Evolutionary conservation across 345 rosid genomes (phyloP).

Genomic region (Salix purpurea): DNA sequence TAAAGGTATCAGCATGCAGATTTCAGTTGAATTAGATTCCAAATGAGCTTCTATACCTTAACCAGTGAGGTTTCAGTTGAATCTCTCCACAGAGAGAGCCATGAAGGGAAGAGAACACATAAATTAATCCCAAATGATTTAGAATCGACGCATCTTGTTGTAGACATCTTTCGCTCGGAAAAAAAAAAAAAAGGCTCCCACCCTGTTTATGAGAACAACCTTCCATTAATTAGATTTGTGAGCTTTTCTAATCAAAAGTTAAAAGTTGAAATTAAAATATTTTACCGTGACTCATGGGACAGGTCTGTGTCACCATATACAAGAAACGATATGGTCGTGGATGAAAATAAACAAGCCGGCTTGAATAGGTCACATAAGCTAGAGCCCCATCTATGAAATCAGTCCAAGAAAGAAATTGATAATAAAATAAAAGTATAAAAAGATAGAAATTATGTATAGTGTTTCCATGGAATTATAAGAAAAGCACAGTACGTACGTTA

Average conservation of each 20-base stretch:
- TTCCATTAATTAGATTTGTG: background rate
- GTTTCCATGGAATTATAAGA: slow-evolving; percentile 10
- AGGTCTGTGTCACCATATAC: background rate
- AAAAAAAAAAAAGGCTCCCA: background rate
- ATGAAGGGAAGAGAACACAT: background rate
- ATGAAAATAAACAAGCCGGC: slow-evolving; percentile 4
- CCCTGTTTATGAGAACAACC: background rate
- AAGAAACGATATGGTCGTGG: background rate
- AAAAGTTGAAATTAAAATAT: background rate
- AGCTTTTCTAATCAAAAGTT: background rate
- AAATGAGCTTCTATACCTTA: background rate
- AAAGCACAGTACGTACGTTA: slow-evolving; percentile 27
- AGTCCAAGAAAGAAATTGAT: background rate
- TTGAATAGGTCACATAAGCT: slow-evolving; percentile 1
- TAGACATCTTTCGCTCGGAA: background rate
- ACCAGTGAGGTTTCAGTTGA: background rate
- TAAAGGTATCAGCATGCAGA: too few relatives aligned
- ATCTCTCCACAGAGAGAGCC: background rate
- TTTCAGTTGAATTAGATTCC: background rate
- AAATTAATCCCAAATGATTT: background rate
- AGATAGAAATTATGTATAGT: background rate
- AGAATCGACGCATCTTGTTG: background rate
- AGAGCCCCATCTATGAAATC: background rate
- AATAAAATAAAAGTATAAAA: background rate
- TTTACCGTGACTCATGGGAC: background rate